Evolutionary conservation across 2,329 filamentous ascomycete genomes (phyloP).

Genomic region (Diaporthe sp.): DNA sequence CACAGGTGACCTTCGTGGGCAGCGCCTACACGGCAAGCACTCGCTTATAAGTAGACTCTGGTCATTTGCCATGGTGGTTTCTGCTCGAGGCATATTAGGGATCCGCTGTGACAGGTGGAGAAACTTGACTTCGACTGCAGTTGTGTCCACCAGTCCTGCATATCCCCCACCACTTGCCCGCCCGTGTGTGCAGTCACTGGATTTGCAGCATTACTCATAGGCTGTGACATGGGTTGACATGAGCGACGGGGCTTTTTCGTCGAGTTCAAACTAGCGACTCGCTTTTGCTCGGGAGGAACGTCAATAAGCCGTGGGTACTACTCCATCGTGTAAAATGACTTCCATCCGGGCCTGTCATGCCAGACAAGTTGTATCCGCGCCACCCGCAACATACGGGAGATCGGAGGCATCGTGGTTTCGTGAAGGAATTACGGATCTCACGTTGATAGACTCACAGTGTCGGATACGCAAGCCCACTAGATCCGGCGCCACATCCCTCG

Average conservation of each 20-base stretch:
- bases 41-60: not conserved
- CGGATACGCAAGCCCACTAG: not conserved
- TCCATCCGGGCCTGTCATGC: not conserved
- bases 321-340: not conserved
- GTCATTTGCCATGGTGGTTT: not conserved
- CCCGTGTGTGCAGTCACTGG: not conserved
- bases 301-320: not conserved
- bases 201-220: not conserved
- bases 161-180: not conserved
- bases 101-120: conserved; percentile 14
- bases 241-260: not conserved
- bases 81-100: conserved; percentile 1
- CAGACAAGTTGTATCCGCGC: not conserved
- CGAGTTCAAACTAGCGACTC: not conserved
- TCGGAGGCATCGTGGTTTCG: not conserved
- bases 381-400: not conserved
- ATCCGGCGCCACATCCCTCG: not conserved
- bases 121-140: not conserved
- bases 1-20: not conserved
- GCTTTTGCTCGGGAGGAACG: not conserved
- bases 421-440: not conserved
- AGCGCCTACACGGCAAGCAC: not conserved
- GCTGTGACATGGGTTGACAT: not conserved
- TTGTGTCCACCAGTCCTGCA: not conserved
- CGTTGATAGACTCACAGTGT: not conserved